A percentile compares a stretch with the other conserved stretches of the same genome.
Conservation (phyloP, 441 rosid genomes). For the Pelargonium citronellum region DNA sequence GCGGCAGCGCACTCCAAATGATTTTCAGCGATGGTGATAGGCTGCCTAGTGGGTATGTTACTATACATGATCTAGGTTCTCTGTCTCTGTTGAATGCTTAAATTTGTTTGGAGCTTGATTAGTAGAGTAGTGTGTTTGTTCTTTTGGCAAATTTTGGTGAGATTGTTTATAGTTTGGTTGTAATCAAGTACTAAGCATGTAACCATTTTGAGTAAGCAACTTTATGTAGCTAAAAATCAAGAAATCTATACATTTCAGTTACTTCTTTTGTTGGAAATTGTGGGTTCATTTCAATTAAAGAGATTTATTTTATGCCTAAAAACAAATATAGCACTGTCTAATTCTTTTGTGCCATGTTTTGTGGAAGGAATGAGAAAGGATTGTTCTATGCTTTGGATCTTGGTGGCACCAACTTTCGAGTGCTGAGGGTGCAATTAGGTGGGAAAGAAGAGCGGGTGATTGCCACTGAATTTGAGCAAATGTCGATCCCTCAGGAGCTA, state of each 20-base stretch:
- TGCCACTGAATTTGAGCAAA: conserved; percentile 60
- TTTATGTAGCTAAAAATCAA: background rate
- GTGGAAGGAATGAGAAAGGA: conserved; percentile 66
- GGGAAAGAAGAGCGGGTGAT: conserved; percentile 56
- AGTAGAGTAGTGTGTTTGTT: background rate
- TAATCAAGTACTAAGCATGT: background rate
- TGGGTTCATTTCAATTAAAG: background rate
- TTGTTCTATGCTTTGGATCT: conserved; percentile 90
- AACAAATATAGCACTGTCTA: background rate
- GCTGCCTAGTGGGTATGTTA: conserved; percentile 66
- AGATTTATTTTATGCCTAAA: background rate
- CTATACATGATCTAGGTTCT: background rate
- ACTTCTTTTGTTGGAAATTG: background rate
- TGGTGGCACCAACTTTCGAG: conserved; percentile 87
- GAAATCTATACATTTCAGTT: background rate
- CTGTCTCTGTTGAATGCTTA: background rate
- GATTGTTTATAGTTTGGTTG: background rate
- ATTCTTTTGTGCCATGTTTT: background rate
- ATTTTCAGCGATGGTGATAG: conserved; percentile 66
- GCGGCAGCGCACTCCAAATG: conserved; percentile 74
- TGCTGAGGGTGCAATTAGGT: conserved; percentile 67
- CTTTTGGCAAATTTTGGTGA: background rate
- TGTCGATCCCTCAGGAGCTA: conserved; percentile 63
- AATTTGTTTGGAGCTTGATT: background rate
- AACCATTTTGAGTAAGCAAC: background rate